phyloP scores from a whole-genome alignment of 1,284 basidiomycete genomes.

The Irpex rosettiformis region DNA sequence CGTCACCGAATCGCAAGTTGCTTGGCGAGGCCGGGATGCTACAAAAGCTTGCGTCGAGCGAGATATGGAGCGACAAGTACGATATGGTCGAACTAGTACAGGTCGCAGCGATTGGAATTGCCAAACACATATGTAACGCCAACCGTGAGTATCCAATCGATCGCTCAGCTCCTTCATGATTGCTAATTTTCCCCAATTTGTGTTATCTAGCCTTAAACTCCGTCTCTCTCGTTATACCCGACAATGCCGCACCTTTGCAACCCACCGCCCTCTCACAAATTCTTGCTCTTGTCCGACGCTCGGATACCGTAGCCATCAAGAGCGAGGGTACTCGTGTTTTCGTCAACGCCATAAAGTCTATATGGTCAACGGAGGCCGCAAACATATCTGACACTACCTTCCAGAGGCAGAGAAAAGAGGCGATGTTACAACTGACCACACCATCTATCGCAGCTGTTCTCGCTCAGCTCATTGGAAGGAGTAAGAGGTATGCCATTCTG shows the following conservation, averaged over 20 bases:
- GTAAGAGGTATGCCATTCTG: constrained; percentile 78
- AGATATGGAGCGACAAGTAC: constrained; percentile 66
- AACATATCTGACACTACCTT: constrained; percentile 25
- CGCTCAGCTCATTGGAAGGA: constrained; percentile 70
- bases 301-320: constrained; percentile 79
- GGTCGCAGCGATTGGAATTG: constrained; percentile 81
- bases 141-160: constrained; percentile 50
- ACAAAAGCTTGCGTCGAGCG: constrained; percentile 57
- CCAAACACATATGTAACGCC: constrained; percentile 83
- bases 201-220: constrained; percentile 57
- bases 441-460: constrained; percentile 58
- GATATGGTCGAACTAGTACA: constrained; percentile 87
- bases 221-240: constrained; percentile 52
- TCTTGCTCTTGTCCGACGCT: constrained; percentile 71
- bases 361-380: constrained; percentile 54
- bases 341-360: constrained; percentile 75
- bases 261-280: constrained; percentile 62
- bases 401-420: constrained; percentile 47
- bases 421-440: constrained; percentile 52
- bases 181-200: neutral
- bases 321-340: constrained; percentile 89
- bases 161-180: neutral
- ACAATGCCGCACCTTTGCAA: constrained; percentile 20
- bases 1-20: constrained; percentile 56
- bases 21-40: constrained; percentile 68